Conservation (phyloP, 345 rosid genomes). For the Eucalyptus pauciflora region DNA sequence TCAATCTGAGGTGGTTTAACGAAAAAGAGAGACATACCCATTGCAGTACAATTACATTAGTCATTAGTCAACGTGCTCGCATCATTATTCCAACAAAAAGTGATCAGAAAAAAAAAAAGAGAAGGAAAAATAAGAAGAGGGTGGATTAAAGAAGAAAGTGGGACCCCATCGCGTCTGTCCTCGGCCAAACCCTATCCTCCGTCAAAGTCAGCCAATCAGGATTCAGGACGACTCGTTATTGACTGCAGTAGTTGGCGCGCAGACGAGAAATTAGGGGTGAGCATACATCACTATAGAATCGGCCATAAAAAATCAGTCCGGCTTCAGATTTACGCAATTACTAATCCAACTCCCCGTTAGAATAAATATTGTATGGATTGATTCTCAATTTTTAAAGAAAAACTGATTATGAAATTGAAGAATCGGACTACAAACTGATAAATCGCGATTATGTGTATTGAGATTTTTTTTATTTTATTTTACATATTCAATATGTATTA, state of each 20-base stretch:
- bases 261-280: background rate
- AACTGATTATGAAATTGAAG: too few species aligned
- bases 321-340: too few species aligned
- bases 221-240: background rate
- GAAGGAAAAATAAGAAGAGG: background rate
- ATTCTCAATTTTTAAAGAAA: too few species aligned
- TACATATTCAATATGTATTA: too few species aligned
- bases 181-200: background rate
- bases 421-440: rapidly evolving
- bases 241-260: background rate
- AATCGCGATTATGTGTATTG: too few species aligned
- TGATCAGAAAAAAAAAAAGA: too few species aligned
- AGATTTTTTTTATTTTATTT: too few species aligned
- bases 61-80: background rate
- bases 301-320: background rate
- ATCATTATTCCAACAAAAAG: background rate
- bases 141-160: background rate
- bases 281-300: rapidly evolving
- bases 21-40: background rate
- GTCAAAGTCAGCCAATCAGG: background rate
- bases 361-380: too few species aligned
- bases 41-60: background rate
- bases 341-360: rapidly evolving
- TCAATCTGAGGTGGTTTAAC: background rate
- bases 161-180: background rate